A percentile compares a stretch with the other conserved stretches of the same genome.
phyloP scores from a whole-genome alignment of 192 early-diverging fungal genomes.

The Chytriomyces sp. region DNA sequence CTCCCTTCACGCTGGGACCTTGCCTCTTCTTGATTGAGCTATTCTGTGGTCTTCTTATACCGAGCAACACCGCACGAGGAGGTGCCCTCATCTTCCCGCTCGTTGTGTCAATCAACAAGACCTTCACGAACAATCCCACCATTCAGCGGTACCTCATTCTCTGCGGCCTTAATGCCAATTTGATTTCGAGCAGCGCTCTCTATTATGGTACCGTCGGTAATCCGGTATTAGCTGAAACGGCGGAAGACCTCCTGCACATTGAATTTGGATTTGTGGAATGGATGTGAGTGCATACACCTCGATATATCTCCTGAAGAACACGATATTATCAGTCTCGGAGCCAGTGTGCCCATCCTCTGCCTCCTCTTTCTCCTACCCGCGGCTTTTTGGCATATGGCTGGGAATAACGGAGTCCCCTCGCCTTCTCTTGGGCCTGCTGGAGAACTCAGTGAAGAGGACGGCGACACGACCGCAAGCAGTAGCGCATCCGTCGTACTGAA shows the following conservation, averaged over 20 bases:
- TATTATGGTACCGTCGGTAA: conserved; percentile 77
- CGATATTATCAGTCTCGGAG: neutral
- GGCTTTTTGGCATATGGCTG: conserved; percentile 8
- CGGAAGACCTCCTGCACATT: conserved; percentile 61
- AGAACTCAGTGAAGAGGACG: too few relatives aligned
- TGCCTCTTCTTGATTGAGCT: conserved; percentile 71
- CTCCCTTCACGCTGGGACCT: conserved; percentile 54
- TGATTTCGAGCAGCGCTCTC: conserved; percentile 72
- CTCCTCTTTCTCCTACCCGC: conserved; percentile 10
- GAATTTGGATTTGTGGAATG: conserved; percentile 70
- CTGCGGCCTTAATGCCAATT: conserved; percentile 67
- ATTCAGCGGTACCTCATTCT: conserved; percentile 64
- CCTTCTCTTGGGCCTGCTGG: too few relatives aligned
- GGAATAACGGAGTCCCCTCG: neutral
- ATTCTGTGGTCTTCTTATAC: conserved; percentile 47
- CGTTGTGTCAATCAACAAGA: conserved; percentile 63
- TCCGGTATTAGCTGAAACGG: conserved; percentile 67
- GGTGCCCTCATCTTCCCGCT: conserved; percentile 78
- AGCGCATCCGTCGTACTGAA: neutral
- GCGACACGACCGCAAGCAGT: too few relatives aligned
- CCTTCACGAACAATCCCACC: conserved; percentile 53
- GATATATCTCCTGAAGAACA: too few relatives aligned
- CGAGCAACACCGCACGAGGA: conserved; percentile 63
- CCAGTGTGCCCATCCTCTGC: conserved; percentile 14
- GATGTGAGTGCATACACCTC: too few relatives aligned